phyloP scores from a whole-genome alignment of 306 rosid genomes.

The Cucumis melo region DNA sequence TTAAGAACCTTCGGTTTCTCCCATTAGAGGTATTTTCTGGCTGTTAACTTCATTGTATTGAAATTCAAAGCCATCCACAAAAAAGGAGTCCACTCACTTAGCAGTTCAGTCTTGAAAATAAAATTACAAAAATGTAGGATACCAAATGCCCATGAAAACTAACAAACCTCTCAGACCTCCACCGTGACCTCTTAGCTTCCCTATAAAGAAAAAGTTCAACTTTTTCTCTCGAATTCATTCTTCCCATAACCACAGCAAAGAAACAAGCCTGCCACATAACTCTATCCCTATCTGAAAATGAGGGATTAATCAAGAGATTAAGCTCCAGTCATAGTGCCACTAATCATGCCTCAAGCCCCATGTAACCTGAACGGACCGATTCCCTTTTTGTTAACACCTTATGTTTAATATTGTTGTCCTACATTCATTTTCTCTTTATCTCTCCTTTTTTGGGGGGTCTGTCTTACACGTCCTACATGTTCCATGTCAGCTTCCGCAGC shows the following conservation, averaged over 20 bases:
- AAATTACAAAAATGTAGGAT: background rate
- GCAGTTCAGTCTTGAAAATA: too few species aligned
- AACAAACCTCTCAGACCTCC: background rate
- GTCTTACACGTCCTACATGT: constrained; percentile 10
- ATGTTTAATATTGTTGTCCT: background rate
- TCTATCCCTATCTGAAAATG: background rate
- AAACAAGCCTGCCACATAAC: background rate
- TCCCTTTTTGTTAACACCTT: background rate
- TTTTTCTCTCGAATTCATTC: background rate
- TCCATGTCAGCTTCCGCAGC: constrained; percentile 75
- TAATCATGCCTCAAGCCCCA: background rate
- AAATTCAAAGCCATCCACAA: background rate
- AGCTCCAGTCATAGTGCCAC: background rate
- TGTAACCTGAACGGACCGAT: background rate
- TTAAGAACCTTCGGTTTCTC: constrained; percentile 65
- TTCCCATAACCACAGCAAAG: background rate
- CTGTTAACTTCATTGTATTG: background rate
- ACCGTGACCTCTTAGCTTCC: background rate
- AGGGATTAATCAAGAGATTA: background rate
- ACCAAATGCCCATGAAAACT: background rate
- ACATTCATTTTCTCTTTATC: background rate
- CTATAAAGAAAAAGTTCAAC: background rate
- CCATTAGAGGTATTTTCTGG: constrained; percentile 51
- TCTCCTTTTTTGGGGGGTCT: background rate
- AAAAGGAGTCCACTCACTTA: background rate